Conservation (phyloP, 2,329 filamentous ascomycete species). For the Clarireedia paspali region DNA sequence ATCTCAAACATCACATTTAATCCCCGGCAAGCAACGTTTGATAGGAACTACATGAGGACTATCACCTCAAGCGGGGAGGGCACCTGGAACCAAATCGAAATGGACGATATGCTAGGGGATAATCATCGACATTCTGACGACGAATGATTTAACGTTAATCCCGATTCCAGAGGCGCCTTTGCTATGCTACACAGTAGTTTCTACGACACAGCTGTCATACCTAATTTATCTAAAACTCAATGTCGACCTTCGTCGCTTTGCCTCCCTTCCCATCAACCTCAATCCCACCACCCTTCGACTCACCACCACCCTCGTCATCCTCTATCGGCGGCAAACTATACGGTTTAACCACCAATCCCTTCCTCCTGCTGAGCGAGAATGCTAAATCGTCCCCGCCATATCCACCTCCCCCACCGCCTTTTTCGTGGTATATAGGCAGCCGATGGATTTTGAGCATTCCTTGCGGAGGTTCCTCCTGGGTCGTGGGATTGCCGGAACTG, state of each 20-base stretch:
- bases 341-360: conserved; percentile 76
- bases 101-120: conserved; percentile 29
- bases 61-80: conserved; percentile 28
- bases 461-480: conserved; percentile 68
- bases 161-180: conserved; percentile 6
- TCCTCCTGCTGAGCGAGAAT: conserved; percentile 75
- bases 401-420: conserved; percentile 69
- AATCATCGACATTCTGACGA: conserved; percentile 14
- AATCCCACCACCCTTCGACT: conserved; percentile 21
- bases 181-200: not conserved
- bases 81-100: conserved; percentile 30
- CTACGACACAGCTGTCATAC: too few relatives aligned
- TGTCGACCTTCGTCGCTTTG: conserved; percentile 27
- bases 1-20: conserved; percentile 20
- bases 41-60: conserved; percentile 27
- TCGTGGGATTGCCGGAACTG: conserved; percentile 42
- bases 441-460: conserved; percentile 79
- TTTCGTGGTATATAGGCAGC: conserved; percentile 79
- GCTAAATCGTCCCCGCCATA: conserved; percentile 74
- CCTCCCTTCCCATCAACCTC: conserved; percentile 24
- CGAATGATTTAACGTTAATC: not conserved
- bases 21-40: conserved; percentile 26
- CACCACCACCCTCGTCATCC: conserved; percentile 47
- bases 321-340: conserved; percentile 85
- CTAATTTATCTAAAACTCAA: conserved; percentile 25